A percentile compares a stretch with the other conserved stretches of the same genome.
phyloP scores from a whole-genome alignment of 2,329 filamentous ascomycete species.

The Ceratocystis papillata region DNA sequence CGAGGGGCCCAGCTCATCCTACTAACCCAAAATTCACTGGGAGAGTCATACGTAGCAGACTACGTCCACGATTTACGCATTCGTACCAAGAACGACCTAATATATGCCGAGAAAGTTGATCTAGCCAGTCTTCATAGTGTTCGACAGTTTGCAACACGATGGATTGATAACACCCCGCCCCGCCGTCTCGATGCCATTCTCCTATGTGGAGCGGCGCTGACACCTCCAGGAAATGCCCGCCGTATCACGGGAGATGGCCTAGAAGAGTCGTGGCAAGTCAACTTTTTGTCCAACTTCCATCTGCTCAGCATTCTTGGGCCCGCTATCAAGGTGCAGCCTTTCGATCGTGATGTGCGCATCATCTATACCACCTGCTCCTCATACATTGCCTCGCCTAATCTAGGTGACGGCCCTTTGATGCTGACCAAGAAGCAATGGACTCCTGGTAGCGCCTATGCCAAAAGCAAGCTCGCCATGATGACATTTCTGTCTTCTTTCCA shows the following conservation, averaged over 20 bases:
- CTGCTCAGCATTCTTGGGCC: constrained; percentile 83
- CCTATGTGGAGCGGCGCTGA: constrained; percentile 70
- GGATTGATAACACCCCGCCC: constrained; percentile 91
- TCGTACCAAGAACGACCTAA: constrained; percentile 67
- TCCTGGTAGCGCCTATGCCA: constrained; percentile 48
- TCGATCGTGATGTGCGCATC: constrained; percentile 85
- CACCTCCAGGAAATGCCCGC: constrained; percentile 52
- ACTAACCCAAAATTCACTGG: constrained; percentile 68
- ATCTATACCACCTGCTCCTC: constrained; percentile 78
- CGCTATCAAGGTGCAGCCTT: constrained; percentile 78
- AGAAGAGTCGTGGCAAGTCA: constrained; percentile 86
- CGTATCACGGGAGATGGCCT: constrained; percentile 64
- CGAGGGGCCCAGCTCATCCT: constrained; percentile 86
- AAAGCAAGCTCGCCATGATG: constrained; percentile 70
- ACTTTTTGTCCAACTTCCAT: constrained; percentile 93
- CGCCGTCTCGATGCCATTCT: constrained; percentile 83
- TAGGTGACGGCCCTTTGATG: constrained; percentile 39
- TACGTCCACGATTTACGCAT: constrained; percentile 80
- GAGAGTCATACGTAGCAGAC: constrained; percentile 81
- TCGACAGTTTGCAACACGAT: constrained; percentile 86
- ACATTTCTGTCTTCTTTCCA: constrained; percentile 84
- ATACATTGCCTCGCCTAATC: constrained; percentile 67
- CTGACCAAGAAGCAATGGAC: constrained; percentile 43
- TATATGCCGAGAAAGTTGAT: constrained; percentile 93
- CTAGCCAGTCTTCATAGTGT: constrained; percentile 80